phyloP scores from a whole-genome alignment of 345 rosid species.

The Populus nigra region DNA sequence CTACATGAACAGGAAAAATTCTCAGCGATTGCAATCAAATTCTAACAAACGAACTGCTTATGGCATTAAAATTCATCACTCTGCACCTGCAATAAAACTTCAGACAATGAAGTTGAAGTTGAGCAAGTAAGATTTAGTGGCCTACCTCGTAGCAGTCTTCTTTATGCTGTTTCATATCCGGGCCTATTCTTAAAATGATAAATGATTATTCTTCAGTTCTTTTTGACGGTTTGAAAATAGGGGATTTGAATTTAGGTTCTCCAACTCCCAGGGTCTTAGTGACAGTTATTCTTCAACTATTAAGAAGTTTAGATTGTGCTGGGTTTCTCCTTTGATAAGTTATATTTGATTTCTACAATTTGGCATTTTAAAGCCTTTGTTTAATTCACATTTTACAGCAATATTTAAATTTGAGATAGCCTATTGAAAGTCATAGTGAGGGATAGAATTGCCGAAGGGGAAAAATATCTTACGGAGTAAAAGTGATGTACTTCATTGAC shows the following conservation, averaged over 20 bases:
- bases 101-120: slow-evolving; percentile 86
- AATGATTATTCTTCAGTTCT: neutral
- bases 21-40: slow-evolving; percentile 79
- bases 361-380: neutral
- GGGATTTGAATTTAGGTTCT: neutral
- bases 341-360: neutral
- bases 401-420: neutral
- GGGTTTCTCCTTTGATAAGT: neutral
- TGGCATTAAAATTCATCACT: slow-evolving; percentile 80
- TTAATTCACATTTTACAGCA: neutral
- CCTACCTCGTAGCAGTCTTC: neutral
- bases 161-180: neutral
- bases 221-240: neutral
- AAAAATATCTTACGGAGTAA: neutral
- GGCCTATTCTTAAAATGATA: neutral
- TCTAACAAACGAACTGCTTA: slow-evolving; percentile 69
- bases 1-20: slow-evolving; percentile 78
- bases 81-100: slow-evolving; percentile 91
- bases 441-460: neutral
- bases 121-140: slow-evolving; percentile 75
- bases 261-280: neutral
- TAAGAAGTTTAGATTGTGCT: neutral
- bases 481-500: neutral
- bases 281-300: neutral
- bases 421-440: neutral